Evolutionary conservation across 495 filamentous ascomycete species (phyloP), one percentile per base, ranked within the genome.

Genomic region (Apodospora peruviana): DNA sequence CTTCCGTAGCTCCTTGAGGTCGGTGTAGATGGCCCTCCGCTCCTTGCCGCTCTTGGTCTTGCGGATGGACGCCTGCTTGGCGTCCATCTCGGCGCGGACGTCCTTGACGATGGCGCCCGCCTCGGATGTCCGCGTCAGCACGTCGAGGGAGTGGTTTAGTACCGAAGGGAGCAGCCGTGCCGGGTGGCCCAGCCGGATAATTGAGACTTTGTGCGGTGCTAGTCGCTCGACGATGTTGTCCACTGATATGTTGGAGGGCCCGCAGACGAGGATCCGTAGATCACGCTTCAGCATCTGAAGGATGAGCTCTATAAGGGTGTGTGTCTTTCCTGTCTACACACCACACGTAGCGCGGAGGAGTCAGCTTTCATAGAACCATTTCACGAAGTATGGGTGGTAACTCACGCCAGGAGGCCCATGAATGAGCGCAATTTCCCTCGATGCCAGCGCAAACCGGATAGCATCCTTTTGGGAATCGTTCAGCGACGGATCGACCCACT

Each of bases 141-240:
- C 85, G 55, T 98, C 93, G 0, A 98, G 78, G 2, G 89, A 95
- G 60, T 96, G 90, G 52, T 83, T 82, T 25, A 97, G 71, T 0
- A 97, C 90, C 0, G 86, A 87, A 0, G 93, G 91, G 1, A 98
- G 80, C 3, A 98, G 75, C 17, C 93, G 83, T 1, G 93, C 94
- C 2, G 94, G 93, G 66, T 97, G 93, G 0, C 93, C 93, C 0
- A 98, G 80, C 0, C 93, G 86, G 48, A 97, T 78, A 45, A 96
- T 86, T 0, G 91, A 87, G 1, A 97, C 75, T 53, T 86, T 86
- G 51, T 87, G 85, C 0, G 87, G 83, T 0, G 90, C 77, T 0
- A 97, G 78, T 9, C 94, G 81, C 67, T 97, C 91, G n/a, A 96
- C 90, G 50, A 99, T 96, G 59, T 99, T 99, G 72, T 99, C 93